These are phyloP conservation scores for Pontederia paniculata DNA, from an alignment of 176 grass and related monocot species.

Conservation along the genomic window DNA sequence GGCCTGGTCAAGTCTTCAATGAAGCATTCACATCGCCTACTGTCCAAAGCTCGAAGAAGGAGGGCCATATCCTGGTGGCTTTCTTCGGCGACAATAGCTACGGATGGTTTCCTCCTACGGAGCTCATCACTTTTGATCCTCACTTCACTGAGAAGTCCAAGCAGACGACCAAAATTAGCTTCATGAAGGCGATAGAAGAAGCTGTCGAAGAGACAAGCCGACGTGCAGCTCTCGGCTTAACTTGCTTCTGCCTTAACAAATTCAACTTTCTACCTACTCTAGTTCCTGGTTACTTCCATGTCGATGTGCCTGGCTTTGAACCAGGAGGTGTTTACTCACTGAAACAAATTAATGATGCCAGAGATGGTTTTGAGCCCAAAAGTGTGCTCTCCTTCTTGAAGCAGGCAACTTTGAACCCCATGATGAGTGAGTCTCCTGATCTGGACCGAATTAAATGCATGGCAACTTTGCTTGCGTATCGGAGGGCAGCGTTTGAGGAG, in stretches of 20 bases:
- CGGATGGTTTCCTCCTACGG: slow-evolving; percentile 80
- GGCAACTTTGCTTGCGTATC: slow-evolving; percentile 45
- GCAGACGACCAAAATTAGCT: slow-evolving; percentile 37
- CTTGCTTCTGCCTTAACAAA: slow-evolving; percentile 48
- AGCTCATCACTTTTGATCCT: slow-evolving; percentile 60
- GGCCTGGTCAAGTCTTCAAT: slow-evolving; percentile 84
- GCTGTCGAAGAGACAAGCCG: slow-evolving; percentile 55
- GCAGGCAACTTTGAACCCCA: slow-evolving; percentile 26
- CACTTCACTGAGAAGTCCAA: slow-evolving; percentile 40
- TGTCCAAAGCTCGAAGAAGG: slow-evolving; percentile 6
- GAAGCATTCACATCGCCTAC: slow-evolving; percentile 31
- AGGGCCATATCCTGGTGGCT: slow-evolving; percentile 45
- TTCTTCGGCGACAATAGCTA: slow-evolving; percentile 98
- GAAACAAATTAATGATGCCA: slow-evolving; percentile 29
- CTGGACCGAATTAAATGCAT: slow-evolving; percentile 31
- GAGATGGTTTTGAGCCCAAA: slow-evolving; percentile 36
- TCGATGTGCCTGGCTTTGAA: slow-evolving; percentile 70
- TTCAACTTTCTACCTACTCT: slow-evolving; percentile 33
- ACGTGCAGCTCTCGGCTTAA: slow-evolving; percentile 45
- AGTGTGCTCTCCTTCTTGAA: slow-evolving; percentile 28
- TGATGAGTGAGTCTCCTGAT: neutral
- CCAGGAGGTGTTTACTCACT: slow-evolving; percentile 48
- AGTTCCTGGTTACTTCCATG: slow-evolving; percentile 27
- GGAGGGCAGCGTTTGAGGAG: slow-evolving; percentile 36
- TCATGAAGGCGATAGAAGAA: slow-evolving; percentile 54